Percentiles rank a stretch among this genome's conserved stretches.
Conservation (phyloP, 495 filamentous ascomycete species). For the Penicillium cataractarum region DNA sequence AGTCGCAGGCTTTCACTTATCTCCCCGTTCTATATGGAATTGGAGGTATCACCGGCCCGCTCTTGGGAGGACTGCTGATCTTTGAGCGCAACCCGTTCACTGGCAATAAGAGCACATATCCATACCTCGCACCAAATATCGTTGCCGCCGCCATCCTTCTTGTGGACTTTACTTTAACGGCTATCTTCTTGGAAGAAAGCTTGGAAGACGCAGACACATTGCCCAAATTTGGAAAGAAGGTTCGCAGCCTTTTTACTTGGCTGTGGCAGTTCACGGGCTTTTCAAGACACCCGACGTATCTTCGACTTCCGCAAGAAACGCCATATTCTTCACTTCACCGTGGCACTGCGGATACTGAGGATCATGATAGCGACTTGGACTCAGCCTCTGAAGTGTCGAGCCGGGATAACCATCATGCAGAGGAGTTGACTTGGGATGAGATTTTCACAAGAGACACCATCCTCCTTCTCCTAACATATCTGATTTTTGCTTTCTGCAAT, state of each 20-base stretch:
- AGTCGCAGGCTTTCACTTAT: constrained; percentile 88
- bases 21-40: constrained; percentile 91
- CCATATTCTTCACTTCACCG: constrained; percentile 27
- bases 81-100: constrained; percentile 58
- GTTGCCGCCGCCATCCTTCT: constrained; percentile 70
- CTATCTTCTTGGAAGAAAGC: constrained; percentile 86
- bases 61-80: constrained; percentile 83
- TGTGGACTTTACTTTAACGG: constrained; percentile 71
- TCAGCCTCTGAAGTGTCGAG: constrained; percentile 49
- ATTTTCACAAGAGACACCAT: constrained; percentile 80
- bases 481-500: constrained; percentile 88
- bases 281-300: constrained; percentile 59
- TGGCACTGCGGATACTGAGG: constrained; percentile 33
- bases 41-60: constrained; percentile 89
- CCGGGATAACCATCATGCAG: constrained; percentile 31
- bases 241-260: constrained; percentile 67
- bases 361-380: constrained; percentile 48
- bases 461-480: constrained; percentile 76
- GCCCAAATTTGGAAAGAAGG: constrained; percentile 61
- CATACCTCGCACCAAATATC: constrained; percentile 85
- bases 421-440: constrained; percentile 48
- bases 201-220: constrained; percentile 70
- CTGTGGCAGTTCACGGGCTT: constrained; percentile 73
- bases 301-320: constrained; percentile 38
- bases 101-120: constrained; percentile 62